Evolutionary conservation across 495 filamentous ascomycete genomes (phyloP).

Genomic region (Saxophila tyrrhenica): DNA sequence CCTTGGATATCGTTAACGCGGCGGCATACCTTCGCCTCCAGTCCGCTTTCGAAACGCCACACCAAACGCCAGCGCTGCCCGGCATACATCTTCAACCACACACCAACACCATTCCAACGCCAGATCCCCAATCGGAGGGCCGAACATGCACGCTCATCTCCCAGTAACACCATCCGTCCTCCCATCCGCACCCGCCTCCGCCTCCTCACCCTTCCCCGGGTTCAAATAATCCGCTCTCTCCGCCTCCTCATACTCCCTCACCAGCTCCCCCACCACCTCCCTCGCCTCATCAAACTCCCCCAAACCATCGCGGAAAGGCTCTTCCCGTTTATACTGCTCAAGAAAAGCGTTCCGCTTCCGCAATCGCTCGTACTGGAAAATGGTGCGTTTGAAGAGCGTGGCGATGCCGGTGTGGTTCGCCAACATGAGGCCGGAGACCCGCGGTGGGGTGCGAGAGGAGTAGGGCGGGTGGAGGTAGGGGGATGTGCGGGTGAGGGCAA

Average conservation of each 20-base stretch:
- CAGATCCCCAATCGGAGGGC: neutral
- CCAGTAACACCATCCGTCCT: conserved; percentile 17
- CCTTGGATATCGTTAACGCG: neutral
- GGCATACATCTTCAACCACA: neutral
- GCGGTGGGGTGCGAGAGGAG: conserved; percentile 49
- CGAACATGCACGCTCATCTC: conserved; percentile 2
- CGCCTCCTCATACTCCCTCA: conserved; percentile 78
- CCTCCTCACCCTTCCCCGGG: conserved; percentile 9
- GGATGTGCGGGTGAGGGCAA: conserved; percentile 89
- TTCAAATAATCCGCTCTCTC: conserved; percentile 74
- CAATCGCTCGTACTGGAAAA: conserved; percentile 80
- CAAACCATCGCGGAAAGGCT: conserved; percentile 80
- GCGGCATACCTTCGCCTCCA: neutral
- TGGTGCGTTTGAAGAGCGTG: conserved; percentile 88
- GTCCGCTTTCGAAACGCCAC: neutral
- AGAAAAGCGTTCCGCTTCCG: conserved; percentile 94
- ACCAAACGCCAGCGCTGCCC: neutral
- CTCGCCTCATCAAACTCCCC: conserved; percentile 90
- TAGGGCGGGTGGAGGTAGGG: conserved; percentile 66
- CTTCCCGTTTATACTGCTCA: conserved; percentile 88
- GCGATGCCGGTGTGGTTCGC: conserved; percentile 97
- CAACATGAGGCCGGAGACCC: conserved; percentile 92
- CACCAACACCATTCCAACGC: neutral
- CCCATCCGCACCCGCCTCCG: conserved; percentile 12
- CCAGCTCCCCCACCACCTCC: conserved; percentile 46